These are phyloP conservation scores for peach (Prunus persica) DNA, from an alignment of 306 rosid species.

Conservation along the genomic window DNA sequence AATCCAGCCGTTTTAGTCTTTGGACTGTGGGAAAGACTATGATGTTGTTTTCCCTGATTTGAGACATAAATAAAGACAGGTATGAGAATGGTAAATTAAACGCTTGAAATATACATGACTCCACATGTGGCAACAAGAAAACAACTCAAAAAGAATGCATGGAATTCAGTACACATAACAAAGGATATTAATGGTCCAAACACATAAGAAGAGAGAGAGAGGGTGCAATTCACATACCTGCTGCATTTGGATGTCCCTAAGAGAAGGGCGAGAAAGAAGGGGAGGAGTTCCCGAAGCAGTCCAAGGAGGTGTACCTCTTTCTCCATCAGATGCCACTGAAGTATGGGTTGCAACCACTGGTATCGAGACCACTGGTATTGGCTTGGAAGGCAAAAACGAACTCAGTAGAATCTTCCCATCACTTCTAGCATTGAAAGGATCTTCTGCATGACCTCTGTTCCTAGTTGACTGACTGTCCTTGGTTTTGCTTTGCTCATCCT, in stretches of 20 bases:
- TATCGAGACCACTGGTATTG: slow-evolving; percentile 69
- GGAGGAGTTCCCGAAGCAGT: slow-evolving; percentile 91
- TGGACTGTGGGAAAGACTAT: slow-evolving; percentile 68
- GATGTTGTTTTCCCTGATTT: slow-evolving; percentile 68
- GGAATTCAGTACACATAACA: not conserved
- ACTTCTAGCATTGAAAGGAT: slow-evolving; percentile 39
- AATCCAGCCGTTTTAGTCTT: slow-evolving; percentile 74
- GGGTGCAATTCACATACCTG: slow-evolving; percentile 50
- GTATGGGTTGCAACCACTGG: slow-evolving; percentile 47
- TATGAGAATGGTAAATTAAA: not conserved
- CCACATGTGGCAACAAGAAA: not conserved
- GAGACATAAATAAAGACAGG: slow-evolving; percentile 18
- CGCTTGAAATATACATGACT: not conserved
- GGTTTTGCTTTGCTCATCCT: slow-evolving; percentile 67
- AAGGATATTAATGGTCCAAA: not conserved
- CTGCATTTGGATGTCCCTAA: slow-evolving; percentile 90
- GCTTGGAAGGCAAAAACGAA: slow-evolving; percentile 77
- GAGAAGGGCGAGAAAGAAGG: slow-evolving; percentile 61
- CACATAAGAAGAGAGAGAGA: not conserved
- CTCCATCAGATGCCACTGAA: slow-evolving; percentile 60
- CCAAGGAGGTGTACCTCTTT: slow-evolving; percentile 79
- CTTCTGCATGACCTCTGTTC: slow-evolving; percentile 49
- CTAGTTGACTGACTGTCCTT: slow-evolving; percentile 28
- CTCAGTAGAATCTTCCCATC: slow-evolving; percentile 60
- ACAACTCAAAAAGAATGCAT: not conserved